phyloP scores from a whole-genome alignment of 176 grass and related monocot species.

The Tillandsia leiboldiana region DNA sequence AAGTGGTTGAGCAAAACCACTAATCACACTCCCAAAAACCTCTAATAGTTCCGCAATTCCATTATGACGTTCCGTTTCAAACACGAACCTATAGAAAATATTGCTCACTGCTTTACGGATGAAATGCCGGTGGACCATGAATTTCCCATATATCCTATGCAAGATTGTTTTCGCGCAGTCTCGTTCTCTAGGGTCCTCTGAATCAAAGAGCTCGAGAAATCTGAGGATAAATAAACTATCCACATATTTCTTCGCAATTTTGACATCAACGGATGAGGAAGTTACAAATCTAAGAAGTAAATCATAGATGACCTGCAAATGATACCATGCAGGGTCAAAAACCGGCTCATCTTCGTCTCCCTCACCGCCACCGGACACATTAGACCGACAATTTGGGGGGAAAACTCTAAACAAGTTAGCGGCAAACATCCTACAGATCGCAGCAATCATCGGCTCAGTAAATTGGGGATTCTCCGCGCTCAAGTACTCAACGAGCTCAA shows the following conservation, averaged over 20 bases:
- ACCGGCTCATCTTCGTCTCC: slow-evolving; percentile 82
- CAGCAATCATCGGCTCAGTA: slow-evolving; percentile 72
- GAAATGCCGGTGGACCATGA: slow-evolving; percentile 74
- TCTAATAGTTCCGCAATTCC: slow-evolving; percentile 80
- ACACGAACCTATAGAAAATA: slow-evolving; percentile 73
- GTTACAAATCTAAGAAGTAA: slow-evolving; percentile 79
- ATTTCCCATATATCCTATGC: slow-evolving; percentile 77
- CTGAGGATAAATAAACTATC: slow-evolving; percentile 61
- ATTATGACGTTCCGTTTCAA: slow-evolving; percentile 70
- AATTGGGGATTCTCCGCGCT: slow-evolving; percentile 44
- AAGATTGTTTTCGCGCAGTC: slow-evolving; percentile 74
- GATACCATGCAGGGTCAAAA: slow-evolving; percentile 90
- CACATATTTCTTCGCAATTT: slow-evolving; percentile 81
- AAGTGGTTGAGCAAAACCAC: slow-evolving; percentile 80
- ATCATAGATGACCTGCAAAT: slow-evolving; percentile 87
- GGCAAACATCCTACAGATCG: slow-evolving; percentile 63
- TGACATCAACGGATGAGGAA: slow-evolving; percentile 66
- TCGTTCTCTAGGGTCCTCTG: slow-evolving; percentile 87
- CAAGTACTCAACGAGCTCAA: slow-evolving; percentile 61
- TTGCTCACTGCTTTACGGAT: slow-evolving; percentile 84
- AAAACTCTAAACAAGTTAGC: slow-evolving; percentile 91
- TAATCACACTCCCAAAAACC: slow-evolving; percentile 83
- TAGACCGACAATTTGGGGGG: slow-evolving; percentile 53
- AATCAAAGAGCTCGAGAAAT: slow-evolving; percentile 88
- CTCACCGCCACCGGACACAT: slow-evolving; percentile 27